Conservation (phyloP, 345 rosid genomes). For the Xanthoceras sorbifolium region DNA sequence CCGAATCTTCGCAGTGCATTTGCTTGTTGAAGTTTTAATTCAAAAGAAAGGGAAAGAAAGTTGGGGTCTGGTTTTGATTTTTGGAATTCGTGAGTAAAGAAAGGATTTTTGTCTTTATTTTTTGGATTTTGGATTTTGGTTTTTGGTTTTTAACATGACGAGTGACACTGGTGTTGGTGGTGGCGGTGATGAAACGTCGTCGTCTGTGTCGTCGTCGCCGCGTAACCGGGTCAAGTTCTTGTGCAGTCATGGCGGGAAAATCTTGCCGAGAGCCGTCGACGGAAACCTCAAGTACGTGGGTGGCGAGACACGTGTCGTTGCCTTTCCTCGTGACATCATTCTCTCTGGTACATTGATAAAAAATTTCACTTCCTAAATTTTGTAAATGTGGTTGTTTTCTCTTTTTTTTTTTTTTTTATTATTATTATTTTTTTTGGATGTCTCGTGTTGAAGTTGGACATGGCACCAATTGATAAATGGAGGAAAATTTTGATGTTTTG, state of each 20-base stretch:
- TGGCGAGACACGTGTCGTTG: conserved; percentile 86
- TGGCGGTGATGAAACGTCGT: conserved; percentile 14
- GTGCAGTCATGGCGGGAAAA: conserved; percentile 91
- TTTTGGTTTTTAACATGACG: neutral
- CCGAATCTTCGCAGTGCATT: neutral
- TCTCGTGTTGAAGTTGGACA: too few relatives aligned
- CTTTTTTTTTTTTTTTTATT: neutral
- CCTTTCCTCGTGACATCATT: conserved; percentile 54
- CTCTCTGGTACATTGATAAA: conserved; percentile 52
- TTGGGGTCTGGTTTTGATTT: neutral
- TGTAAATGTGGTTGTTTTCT: neutral
- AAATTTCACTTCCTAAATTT: too few relatives aligned
- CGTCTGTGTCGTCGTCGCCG: conserved; percentile 32
- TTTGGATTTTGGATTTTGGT: neutral
- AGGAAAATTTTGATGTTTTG: neutral
- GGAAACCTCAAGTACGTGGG: conserved; percentile 84
- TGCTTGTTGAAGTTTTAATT: neutral
- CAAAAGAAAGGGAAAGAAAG: neutral
- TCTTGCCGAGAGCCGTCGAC: conserved; percentile 65
- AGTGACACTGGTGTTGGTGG: conserved; percentile 22
- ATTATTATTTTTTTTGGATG: neutral
- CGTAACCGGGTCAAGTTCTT: conserved; percentile 60
- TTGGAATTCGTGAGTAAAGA: neutral
- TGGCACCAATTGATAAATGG: too few relatives aligned
- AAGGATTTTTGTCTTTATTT: too few relatives aligned